Conservation (phyloP, 805 yeast genomes). For the Metschnikowia aberdeeniae region DNA sequence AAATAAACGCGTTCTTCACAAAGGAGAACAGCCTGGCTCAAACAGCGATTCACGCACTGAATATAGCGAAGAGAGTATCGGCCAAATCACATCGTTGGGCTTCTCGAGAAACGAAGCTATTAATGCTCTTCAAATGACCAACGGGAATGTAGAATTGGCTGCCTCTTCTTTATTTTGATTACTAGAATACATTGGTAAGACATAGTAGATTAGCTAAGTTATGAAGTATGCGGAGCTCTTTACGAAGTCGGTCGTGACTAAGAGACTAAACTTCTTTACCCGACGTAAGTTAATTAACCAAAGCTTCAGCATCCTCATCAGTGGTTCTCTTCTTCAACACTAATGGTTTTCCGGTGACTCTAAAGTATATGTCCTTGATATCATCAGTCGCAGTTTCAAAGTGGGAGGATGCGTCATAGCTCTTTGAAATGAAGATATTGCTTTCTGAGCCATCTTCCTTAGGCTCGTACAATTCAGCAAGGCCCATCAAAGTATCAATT, state of each 20-base stretch:
- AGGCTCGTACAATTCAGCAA: slow-evolving; percentile 89
- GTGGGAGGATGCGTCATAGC: slow-evolving; percentile 93
- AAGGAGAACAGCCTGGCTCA: not conserved
- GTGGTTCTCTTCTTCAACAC: slow-evolving; percentile 74
- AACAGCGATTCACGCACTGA: not conserved
- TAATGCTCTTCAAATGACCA: slow-evolving; percentile 58
- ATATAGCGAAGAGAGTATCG: slow-evolving; percentile 13
- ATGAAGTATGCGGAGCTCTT: not conserved
- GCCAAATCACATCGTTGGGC: slow-evolving; percentile 58
- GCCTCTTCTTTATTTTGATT: slow-evolving; percentile 65
- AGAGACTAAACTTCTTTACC: not conserved
- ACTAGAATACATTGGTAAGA: not conserved
- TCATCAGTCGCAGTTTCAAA: slow-evolving; percentile 96
- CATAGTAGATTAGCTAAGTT: not conserved
- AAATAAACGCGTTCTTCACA: not conserved
- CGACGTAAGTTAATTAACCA: not conserved
- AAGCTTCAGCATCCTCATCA: slow-evolving; percentile 31
- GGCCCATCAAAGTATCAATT: slow-evolving; percentile 87
- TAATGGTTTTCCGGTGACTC: slow-evolving; percentile 89
- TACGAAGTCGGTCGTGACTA: not conserved
- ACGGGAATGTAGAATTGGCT: slow-evolving; percentile 81
- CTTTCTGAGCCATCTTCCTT: slow-evolving; percentile 74
- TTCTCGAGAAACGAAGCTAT: slow-evolving; percentile 62
- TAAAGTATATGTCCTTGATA: slow-evolving; percentile 86
- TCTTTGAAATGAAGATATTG: slow-evolving; percentile 76